Base-by-base conservation (phyloP, 225 moss, liverwort and hornwort genomes). In the Polytrichum formosum region DNA sequence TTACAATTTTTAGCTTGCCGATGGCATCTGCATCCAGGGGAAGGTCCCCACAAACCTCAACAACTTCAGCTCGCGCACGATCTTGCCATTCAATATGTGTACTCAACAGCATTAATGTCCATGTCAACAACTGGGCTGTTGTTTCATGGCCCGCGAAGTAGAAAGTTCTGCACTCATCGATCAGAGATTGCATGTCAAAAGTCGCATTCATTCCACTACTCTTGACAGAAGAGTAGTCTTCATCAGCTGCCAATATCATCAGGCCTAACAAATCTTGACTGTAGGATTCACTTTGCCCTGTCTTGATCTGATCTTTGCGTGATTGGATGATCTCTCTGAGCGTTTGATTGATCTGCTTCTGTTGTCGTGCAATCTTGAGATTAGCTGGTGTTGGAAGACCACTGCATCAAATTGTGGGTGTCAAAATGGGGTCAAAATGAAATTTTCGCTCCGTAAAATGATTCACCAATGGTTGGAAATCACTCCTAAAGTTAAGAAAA, bases 101-200 rank as follows among this genome's bases (percentile, higher is more conserved):
- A 20, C 71, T 61, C 71, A 72, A 53, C 21, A 72, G 26, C 71
- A 72, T 72, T 22, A 72, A 56, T 17, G 71, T 64, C 73, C 73
- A 73, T 21, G 73, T 64, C 73, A 73, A 23, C 73, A 73, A 64
- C 29, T 25, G 31, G 6, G 71, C 71, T 30, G 30, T 29, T 18
- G 71, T 62, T 63, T 72, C 71, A 63, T 62, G 63, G 59, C 33
- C 71, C 2, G 71, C 71, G 26, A 72, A 19, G 61, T 33, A 72
- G 37, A 61, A 72, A n/a, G 25, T n/a, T 28, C 60, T 58, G 71
- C 27, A 72, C 23, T 63, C 61, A 9, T 33, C 71, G 1, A 35
- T 27, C 10, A 61, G 23, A 23, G 20, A 20, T 25, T 62, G 61
- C 16, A 62, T 3, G 13, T 31, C 28, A 46, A 37, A 30, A 28